Base-by-base conservation (phyloP, 2,329 filamentous ascomycete genomes). In the Penicillium vulpinum region DNA sequence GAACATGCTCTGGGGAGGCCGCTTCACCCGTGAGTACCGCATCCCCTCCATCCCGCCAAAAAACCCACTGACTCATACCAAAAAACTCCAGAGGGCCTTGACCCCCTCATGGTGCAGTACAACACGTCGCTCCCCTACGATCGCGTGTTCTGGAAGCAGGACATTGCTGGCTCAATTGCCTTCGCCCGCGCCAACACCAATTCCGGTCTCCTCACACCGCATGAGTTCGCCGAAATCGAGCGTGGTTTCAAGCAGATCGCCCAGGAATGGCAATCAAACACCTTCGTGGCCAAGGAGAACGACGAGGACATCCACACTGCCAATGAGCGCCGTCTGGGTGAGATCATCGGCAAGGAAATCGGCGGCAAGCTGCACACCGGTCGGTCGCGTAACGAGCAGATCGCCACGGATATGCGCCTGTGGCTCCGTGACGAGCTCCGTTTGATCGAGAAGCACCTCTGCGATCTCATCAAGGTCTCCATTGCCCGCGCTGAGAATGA, bases 291-390 rank as follows among this genome's bases (percentile, higher is more conserved):
- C 49, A 73, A 75, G 63, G 62, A 67, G 58, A 74, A 77, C 56
- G 73, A 75, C 65, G 85, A 87, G 68, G 81, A 83, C 58, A 88
- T 89, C 60, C 86, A 89, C 73, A 89, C 87, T 1, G 86, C 86
- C 56, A 89, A 89, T 64, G 87, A 89, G 75, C 85, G 88, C 53
- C 83, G 88, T 2, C 76, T 91, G 2, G 88, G 90, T 50, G 92
- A 96, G 79, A 83, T 96, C 61, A 92, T 96, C 61, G 91, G 92
- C 68, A 92, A 89, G 74, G 85, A 92, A 26, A 86, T 89, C 56
- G 91, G 88, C 0, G 91, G 92, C 24, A 96, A 96, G 79, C 84
- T 96, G 56, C 92, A 96, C 77, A 96, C 92, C 3, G 88, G 88
- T 41, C 88, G 92, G 51, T 92, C 88, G 73, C 85, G 92, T 66